Evolutionary conservation across 1,284 basidiomycete species (phyloP).

Genomic region (Coniferiporia sulphurascens): DNA sequence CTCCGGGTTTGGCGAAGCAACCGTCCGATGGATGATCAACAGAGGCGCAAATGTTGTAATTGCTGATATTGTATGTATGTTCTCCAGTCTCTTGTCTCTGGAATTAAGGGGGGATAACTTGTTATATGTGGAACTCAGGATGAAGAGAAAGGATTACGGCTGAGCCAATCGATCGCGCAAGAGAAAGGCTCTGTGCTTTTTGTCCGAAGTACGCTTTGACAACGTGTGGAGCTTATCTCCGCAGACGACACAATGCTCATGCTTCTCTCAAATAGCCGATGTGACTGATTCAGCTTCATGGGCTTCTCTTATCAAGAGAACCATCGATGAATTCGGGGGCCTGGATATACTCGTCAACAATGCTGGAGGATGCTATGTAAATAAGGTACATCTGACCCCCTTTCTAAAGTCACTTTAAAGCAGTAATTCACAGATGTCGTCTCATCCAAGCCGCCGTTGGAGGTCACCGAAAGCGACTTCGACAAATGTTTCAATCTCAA

Average conservation of each 20-base stretch:
- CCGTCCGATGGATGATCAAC: slow-evolving; percentile 13
- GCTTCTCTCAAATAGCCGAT: slow-evolving; percentile 2
- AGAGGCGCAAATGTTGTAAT: slow-evolving; percentile 16
- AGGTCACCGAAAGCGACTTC: slow-evolving; percentile 13
- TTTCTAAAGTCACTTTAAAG: background rate
- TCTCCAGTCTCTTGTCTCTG: background rate
- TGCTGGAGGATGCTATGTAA: slow-evolving; percentile 14
- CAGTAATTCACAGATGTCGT: background rate
- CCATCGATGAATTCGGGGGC: slow-evolving; percentile 7
- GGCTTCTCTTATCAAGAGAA: slow-evolving; percentile 5
- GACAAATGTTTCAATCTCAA: slow-evolving; percentile 16
- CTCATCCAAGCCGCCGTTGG: slow-evolving; percentile 9
- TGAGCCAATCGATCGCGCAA: background rate
- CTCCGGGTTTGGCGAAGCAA: slow-evolving; percentile 14
- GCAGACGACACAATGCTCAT: background rate
- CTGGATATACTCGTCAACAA: slow-evolving; percentile 17
- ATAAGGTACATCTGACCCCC: slow-evolving; percentile 1
- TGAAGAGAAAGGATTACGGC: slow-evolving; percentile 7
- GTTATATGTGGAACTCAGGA: background rate
- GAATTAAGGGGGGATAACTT: background rate
- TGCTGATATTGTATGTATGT: slow-evolving; percentile 14
- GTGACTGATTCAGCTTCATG: slow-evolving; percentile 12
- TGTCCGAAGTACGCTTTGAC: slow-evolving; percentile 5
- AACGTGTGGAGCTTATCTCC: background rate
- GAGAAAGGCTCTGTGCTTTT: slow-evolving; percentile 3